Evolutionary conservation across 345 rosid species (phyloP).

Genomic region (Tarenaya hassleriana): DNA sequence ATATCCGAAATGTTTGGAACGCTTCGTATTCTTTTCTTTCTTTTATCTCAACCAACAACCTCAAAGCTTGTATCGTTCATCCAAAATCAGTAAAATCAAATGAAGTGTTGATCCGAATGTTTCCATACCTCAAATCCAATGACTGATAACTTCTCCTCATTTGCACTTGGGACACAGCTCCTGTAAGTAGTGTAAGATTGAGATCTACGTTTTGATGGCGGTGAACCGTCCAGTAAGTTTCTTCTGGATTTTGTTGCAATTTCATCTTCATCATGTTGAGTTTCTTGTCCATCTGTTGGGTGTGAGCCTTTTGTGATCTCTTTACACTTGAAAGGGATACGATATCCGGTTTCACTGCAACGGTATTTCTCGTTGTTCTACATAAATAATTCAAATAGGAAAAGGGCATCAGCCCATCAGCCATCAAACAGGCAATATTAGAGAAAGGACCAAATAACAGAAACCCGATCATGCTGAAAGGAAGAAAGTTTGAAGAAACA

Average conservation of each 20-base stretch:
- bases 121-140: constrained; percentile 77
- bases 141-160: constrained; percentile 70
- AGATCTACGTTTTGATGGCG: constrained; percentile 27
- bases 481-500: background rate
- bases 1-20: background rate
- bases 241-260: constrained; percentile 37
- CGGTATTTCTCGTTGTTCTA: constrained; percentile 67
- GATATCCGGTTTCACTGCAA: constrained; percentile 94
- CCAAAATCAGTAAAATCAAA: background rate
- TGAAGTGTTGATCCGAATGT: too few species aligned
- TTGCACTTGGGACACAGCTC: constrained; percentile 70
- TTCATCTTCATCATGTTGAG: constrained; percentile 28
- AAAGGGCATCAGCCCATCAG: background rate
- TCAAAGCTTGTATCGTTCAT: too few species aligned
- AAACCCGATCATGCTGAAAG: too few species aligned
- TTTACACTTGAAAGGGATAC: constrained; percentile 74
- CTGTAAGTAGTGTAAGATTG: constrained; percentile 68
- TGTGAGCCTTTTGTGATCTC: constrained; percentile 30
- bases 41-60: too few species aligned
- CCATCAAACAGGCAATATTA: background rate
- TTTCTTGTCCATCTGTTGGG: constrained; percentile 28
- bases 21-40: too few species aligned
- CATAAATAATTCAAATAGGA: constrained; percentile 1
- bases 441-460: background rate
- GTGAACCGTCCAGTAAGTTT: constrained; percentile 43